A percentile compares a stretch with the other conserved stretches of the same genome.
Conservation (phyloP, 495 filamentous ascomycete genomes). For the Penicillium alfredii region DNA sequence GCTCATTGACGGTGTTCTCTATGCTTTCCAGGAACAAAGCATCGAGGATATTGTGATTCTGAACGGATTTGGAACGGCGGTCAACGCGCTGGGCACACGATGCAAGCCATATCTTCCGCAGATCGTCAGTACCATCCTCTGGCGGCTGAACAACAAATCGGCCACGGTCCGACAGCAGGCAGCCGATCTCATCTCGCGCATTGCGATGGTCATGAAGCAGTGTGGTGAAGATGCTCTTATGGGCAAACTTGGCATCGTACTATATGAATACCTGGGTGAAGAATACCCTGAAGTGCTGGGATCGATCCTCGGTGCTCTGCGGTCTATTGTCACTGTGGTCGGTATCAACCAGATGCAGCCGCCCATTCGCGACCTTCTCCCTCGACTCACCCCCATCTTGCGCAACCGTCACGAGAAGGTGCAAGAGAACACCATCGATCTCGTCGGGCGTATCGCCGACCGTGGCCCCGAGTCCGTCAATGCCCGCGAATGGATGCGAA, state of each 20-base stretch:
- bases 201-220: slow-evolving; percentile 98
- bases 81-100: slow-evolving; percentile 88
- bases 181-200: slow-evolving; percentile 91
- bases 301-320: slow-evolving; percentile 89
- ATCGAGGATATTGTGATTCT: slow-evolving; percentile 94
- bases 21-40: slow-evolving; percentile 96
- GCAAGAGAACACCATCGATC: slow-evolving; percentile 99
- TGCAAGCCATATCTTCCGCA: slow-evolving; percentile 96
- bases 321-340: slow-evolving; percentile 95
- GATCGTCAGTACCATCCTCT: slow-evolving; percentile 94
- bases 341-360: slow-evolving; percentile 99
- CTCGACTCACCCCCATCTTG: slow-evolving; percentile 91
- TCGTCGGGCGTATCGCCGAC: slow-evolving; percentile 97
- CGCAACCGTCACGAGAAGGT: slow-evolving; percentile 99
- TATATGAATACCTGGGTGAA: slow-evolving; percentile 98
- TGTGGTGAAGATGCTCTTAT: slow-evolving; percentile 93
- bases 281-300: slow-evolving; percentile 98
- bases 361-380: slow-evolving; percentile 94
- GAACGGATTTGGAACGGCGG: slow-evolving; percentile 97
- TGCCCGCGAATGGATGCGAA: slow-evolving; percentile 98
- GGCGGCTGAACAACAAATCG: slow-evolving; percentile 95
- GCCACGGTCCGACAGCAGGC: slow-evolving; percentile 95
- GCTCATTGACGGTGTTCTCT: slow-evolving; percentile 92
- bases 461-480: slow-evolving; percentile 93
- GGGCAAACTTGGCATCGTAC: slow-evolving; percentile 92